Base-by-base conservation (phyloP, 306 rosid species). In the Datisca glomerata region DNA sequence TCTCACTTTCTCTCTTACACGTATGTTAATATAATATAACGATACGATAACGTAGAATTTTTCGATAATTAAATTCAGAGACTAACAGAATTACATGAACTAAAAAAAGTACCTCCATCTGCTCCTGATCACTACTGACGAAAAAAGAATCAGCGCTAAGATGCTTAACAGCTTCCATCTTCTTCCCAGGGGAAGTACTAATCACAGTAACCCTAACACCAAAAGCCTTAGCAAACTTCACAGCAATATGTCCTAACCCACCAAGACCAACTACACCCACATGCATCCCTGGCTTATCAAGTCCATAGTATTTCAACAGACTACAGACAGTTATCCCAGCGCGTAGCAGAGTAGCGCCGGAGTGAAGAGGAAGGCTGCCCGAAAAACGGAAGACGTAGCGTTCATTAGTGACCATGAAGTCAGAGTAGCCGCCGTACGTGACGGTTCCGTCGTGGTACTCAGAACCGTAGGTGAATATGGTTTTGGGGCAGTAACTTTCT, bases 221-320 rank as follows among this genome's bases (percentile, higher is more conserved):
- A 14, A 59, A 39, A 21, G 65, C 65, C 49, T 41, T 59, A n/a
- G 57, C 65, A 5, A 59, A 59, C 22, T 59, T 59, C 27, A 59
- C 57, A 0, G 65, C 65, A 0, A 49, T 37, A 23, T 59, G 64
- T 23, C 64, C 64, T 3, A 58, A 35, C 13, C 64, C 64, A 12
- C 63, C 63, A 3, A 56, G 63, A 32, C 63, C 63, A 13, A 47
- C 63, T 12, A 57, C 63, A 9, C 65, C 65, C 5, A 59, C 29
- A 1, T 40, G 51, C 50, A 48, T 7, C 4, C 57, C 65, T 7
- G 65, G 65, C 54, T 42, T 59, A 10, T 49, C 50, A n/a, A 59
- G 51, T 14, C 50, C 65, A 34, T 12, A 59, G 13, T 31, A 49
- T 42, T n/a, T 32, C 65, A 59, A 42, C 22, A 51, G 65, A 44